A percentile compares a stretch with the other conserved stretches of the same genome.
Conservation (phyloP, 2,329 filamentous ascomycete species). For the Metarhizium anisopliae region DNA sequence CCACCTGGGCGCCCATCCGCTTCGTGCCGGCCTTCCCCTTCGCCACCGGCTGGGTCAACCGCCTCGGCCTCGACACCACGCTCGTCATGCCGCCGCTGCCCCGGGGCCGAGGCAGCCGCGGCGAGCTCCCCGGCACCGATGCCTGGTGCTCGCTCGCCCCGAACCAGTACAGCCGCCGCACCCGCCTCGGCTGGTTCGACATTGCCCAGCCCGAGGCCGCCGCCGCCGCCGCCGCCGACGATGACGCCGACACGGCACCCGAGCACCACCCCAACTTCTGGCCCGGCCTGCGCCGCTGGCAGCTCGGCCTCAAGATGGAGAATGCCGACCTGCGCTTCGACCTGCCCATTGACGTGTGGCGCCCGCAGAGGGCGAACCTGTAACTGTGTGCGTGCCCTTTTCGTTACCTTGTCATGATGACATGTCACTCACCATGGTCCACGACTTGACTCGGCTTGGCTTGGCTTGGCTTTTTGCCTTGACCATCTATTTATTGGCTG, state of each 20-base stretch:
- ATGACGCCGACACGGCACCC: too few species aligned
- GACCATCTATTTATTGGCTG: too few species aligned
- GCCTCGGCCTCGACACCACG: constrained; percentile 31
- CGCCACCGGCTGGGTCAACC: constrained; percentile 26
- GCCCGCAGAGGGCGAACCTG: too few species aligned
- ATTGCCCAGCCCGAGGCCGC: constrained; percentile 26
- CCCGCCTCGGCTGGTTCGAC: constrained; percentile 38
- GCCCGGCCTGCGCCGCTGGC: constrained; percentile 36
- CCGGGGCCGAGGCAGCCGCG: constrained; percentile 18
- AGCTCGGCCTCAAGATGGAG: constrained; percentile 31
- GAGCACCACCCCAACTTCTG: constrained; percentile 29
- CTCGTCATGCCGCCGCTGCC: constrained; percentile 43
- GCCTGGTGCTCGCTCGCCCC: constrained; percentile 34
- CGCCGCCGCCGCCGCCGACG: constrained; percentile 15
- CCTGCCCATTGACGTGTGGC: constrained; percentile 17
- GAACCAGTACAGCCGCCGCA: constrained; percentile 16
- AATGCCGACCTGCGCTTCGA: constrained; percentile 23
- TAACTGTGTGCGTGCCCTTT: too few species aligned
- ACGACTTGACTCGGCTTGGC: too few species aligned
- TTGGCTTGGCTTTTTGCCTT: too few species aligned
- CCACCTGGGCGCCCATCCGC: constrained; percentile 31
- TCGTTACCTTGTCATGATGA: too few species aligned
- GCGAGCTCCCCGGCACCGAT: constrained; percentile 36
- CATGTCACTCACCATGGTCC: too few species aligned
- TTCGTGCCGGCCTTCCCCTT: constrained; percentile 36